These are phyloP conservation scores for Amyloporia xantha DNA, from an alignment of 768 basidiomycete genomes.

Conservation along the genomic window DNA sequence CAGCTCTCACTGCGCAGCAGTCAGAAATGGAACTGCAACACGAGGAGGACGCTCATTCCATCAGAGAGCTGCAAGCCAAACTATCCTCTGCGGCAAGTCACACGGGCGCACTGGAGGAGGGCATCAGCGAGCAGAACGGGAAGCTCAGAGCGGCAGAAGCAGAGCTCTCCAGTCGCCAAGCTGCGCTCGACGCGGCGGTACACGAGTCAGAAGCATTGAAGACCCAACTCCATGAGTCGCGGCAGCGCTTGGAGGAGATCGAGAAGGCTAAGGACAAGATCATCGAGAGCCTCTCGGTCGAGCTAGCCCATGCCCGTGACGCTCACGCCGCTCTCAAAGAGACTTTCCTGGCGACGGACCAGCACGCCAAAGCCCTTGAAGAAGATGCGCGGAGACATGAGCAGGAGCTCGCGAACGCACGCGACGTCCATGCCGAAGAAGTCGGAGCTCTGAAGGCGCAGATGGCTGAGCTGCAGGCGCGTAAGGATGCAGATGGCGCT, in stretches of 20 bases:
- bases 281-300: conserved; percentile 1
- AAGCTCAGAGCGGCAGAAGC: background rate
- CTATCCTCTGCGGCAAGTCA: background rate
- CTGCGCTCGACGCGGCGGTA: background rate
- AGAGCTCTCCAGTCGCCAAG: background rate
- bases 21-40: background rate
- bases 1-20: background rate
- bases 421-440: background rate
- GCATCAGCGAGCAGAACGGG: background rate
- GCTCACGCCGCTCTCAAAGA: conserved; percentile 1
- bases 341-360: conserved; percentile 2
- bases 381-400: background rate
- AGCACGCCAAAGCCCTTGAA: conserved; percentile 1
- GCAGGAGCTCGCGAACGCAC: background rate
- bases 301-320: conserved; percentile 1
- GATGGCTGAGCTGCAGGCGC: background rate
- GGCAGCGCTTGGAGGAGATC: background rate
- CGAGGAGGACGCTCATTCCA: background rate
- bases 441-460: background rate
- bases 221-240: background rate
- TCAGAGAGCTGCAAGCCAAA: background rate
- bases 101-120: background rate
- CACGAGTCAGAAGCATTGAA: background rate
- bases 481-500: background rate
- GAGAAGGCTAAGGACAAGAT: background rate